phyloP scores from a whole-genome alignment of 179 eudicot species.

The Dionaea muscipula region DNA sequence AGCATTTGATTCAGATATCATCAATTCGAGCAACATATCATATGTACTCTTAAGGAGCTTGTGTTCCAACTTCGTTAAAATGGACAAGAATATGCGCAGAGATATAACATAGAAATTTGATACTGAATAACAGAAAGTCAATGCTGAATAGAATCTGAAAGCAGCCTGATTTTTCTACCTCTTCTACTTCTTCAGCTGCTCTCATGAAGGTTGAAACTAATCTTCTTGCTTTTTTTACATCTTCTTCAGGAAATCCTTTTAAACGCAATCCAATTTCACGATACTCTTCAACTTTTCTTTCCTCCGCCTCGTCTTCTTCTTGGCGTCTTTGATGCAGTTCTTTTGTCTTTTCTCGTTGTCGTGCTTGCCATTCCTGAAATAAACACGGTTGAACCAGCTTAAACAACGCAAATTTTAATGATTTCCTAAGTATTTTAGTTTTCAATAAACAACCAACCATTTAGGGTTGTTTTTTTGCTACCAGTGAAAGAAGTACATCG shows the following conservation, averaged over 20 bases:
- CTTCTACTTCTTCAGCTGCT: conserved; percentile 96
- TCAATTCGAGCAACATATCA: too few species aligned
- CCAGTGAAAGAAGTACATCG: too few species aligned
- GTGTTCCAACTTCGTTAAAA: too few species aligned
- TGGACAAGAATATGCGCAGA: background rate
- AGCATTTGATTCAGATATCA: too few species aligned
- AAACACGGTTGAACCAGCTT: conserved; percentile 10
- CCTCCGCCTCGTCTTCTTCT: conserved; percentile 89
- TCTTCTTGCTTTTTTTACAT: conserved; percentile 51
- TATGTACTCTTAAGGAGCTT: too few species aligned
- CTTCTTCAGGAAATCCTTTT: conserved; percentile 72
- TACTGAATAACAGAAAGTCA: too few species aligned
- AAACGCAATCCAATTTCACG: conserved; percentile 70
- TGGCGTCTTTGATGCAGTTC: conserved; percentile 50
- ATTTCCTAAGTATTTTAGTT: background rate
- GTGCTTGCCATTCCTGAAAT: conserved; percentile 87
- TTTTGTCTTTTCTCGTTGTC: conserved; percentile 65
- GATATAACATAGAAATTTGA: background rate
- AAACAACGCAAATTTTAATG: background rate
- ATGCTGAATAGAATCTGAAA: background rate
- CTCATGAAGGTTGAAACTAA: conserved; percentile 73
- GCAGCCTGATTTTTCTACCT: conserved; percentile 36
- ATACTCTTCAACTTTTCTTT: conserved; percentile 63
- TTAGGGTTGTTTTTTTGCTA: too few species aligned
- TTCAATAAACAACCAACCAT: background rate